Conservation (phyloP, 345 rosid species). For the Ailanthus altissimus region DNA sequence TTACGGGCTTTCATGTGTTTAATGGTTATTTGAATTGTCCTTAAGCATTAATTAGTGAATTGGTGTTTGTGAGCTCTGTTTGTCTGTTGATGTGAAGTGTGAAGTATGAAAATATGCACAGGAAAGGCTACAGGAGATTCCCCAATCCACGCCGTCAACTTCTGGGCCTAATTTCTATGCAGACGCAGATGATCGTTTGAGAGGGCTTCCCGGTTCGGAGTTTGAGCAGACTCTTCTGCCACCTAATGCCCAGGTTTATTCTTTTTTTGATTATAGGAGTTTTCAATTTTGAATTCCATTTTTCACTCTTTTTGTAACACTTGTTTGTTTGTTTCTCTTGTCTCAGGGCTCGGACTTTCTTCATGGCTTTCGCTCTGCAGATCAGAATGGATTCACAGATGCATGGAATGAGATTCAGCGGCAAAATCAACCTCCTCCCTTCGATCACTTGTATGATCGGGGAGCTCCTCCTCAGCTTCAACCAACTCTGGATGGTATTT, state of each 20-base stretch:
- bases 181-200: conserved; percentile 42
- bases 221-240: conserved; percentile 61
- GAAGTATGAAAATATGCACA: conserved; percentile 27
- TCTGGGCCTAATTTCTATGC: conserved; percentile 55
- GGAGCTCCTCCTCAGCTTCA: conserved; percentile 45
- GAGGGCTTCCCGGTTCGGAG: conserved; percentile 87
- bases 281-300: neutral
- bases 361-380: conserved; percentile 58
- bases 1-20: neutral
- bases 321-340: neutral
- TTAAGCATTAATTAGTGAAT: neutral
- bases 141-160: conserved; percentile 48
- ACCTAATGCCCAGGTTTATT: conserved; percentile 65
- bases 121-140: conserved; percentile 89
- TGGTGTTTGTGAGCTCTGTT: neutral
- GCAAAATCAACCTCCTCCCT: conserved; percentile 43
- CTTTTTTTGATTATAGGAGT: neutral
- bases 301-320: neutral
- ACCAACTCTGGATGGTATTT: conserved; percentile 70
- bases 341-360: conserved; percentile 79
- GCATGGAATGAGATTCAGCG: conserved; percentile 89
- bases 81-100: neutral
- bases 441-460: conserved; percentile 44
- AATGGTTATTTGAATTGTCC: neutral
- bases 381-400: conserved; percentile 66